A percentile compares a stretch with the other conserved stretches of the same genome.
Conservation (phyloP, 2,329 filamentous ascomycete species). For the Epichloe sibirici region DNA sequence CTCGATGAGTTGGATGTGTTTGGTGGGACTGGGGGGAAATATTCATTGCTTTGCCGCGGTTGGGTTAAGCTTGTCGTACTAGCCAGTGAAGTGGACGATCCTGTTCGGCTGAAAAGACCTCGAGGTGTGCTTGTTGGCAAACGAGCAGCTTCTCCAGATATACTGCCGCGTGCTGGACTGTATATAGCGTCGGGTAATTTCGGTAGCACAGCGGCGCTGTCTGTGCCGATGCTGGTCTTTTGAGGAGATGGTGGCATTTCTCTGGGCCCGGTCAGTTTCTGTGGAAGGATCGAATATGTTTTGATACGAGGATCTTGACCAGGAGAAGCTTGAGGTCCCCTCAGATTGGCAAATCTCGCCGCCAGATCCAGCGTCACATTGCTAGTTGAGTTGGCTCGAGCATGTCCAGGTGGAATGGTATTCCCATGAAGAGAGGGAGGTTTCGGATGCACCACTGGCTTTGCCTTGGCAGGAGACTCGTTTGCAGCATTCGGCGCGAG, state of each 20-base stretch:
- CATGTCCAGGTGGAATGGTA: constrained; percentile 24
- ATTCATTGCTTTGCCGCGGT: constrained; percentile 19
- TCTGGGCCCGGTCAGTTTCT: constrained; percentile 33
- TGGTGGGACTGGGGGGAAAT: constrained; percentile 17
- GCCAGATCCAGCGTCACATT: constrained; percentile 35
- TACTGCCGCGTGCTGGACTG: constrained; percentile 61
- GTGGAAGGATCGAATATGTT: constrained; percentile 32
- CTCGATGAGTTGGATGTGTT: constrained; percentile 14
- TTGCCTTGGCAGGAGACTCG: constrained; percentile 21
- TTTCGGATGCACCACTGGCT: constrained; percentile 49
- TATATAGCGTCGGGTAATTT: constrained; percentile 66
- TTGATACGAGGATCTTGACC: constrained; percentile 41
- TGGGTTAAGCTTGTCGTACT: constrained; percentile 17
- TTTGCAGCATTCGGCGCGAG: constrained; percentile 8
- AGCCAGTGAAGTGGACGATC: constrained; percentile 33
- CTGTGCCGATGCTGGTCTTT: constrained; percentile 34
- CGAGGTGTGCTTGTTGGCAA: constrained; percentile 53
- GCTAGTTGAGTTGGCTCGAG: constrained; percentile 15
- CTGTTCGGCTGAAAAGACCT: constrained; percentile 48
- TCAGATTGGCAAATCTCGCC: constrained; percentile 45
- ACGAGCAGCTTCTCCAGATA: constrained; percentile 51
- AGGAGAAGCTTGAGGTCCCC: constrained; percentile 28
- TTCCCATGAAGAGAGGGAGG: constrained; percentile 55
- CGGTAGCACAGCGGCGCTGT: constrained; percentile 46
- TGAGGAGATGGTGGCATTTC: constrained; percentile 34